These are phyloP conservation scores for Amanita inopinata DNA, from an alignment of 768 basidiomycete species.

Conservation along the genomic window DNA sequence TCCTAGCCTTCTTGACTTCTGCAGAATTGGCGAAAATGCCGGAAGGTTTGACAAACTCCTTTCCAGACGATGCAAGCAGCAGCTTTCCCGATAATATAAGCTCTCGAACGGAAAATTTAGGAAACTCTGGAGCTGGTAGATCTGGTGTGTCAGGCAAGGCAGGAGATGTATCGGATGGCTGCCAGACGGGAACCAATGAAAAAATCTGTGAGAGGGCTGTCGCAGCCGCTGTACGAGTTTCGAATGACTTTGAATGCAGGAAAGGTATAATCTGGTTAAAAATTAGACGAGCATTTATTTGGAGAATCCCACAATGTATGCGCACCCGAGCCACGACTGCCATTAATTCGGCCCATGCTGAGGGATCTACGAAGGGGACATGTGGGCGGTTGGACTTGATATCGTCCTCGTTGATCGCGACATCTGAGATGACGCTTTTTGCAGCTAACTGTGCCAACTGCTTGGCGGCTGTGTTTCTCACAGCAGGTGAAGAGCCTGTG, in stretches of 20 bases:
- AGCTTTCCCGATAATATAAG: constrained; percentile 69
- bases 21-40: constrained; percentile 63
- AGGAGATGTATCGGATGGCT: constrained; percentile 21
- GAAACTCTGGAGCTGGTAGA: constrained; percentile 44
- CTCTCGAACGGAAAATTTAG: constrained; percentile 67
- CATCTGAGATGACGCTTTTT: constrained; percentile 76
- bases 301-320: constrained; percentile 11
- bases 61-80: constrained; percentile 86
- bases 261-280: constrained; percentile 71
- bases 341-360: constrained; percentile 87
- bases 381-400: constrained; percentile 56
- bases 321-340: constrained; percentile 82
- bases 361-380: constrained; percentile 48
- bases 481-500: constrained; percentile 83
- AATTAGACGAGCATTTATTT: constrained; percentile 7
- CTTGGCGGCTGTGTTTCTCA: constrained; percentile 92
- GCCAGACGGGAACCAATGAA: constrained; percentile 74
- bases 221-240: constrained; percentile 86
- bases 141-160: constrained; percentile 21
- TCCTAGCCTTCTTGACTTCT: constrained; percentile 81
- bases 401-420: constrained; percentile 66
- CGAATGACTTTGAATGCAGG: constrained; percentile 85
- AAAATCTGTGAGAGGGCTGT: constrained; percentile 84
- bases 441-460: constrained; percentile 90
- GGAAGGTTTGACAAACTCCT: constrained; percentile 74